These are phyloP conservation scores for Rhamnella rubrinervis DNA, from an alignment of 331 rosid species.

Conservation along the genomic window DNA sequence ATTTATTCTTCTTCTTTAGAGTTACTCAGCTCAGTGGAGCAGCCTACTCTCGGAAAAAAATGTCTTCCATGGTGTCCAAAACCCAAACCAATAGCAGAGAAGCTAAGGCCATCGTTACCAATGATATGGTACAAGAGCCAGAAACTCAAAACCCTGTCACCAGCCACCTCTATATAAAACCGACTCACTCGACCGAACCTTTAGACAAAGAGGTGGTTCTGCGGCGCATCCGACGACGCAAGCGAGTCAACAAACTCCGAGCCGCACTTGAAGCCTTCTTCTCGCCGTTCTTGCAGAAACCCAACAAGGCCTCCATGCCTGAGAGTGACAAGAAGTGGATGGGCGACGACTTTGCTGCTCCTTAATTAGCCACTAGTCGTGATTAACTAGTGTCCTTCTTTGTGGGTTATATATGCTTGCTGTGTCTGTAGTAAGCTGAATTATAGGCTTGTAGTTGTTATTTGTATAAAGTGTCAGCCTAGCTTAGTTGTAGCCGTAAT, in stretches of 20 bases:
- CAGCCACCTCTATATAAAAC: slow-evolving; percentile 28
- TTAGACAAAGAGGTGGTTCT: slow-evolving; percentile 36
- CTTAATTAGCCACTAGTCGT: background rate
- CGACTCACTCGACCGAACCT: slow-evolving; percentile 25
- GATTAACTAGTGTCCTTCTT: no score
- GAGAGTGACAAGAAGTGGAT: slow-evolving; percentile 24
- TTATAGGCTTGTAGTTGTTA: no score
- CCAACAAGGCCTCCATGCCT: slow-evolving; percentile 5
- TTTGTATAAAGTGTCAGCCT: no score
- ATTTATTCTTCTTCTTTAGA: background rate
- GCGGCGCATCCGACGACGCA: slow-evolving; percentile 36
- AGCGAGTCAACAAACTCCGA: slow-evolving; percentile 25
- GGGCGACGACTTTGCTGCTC: slow-evolving; percentile 44
- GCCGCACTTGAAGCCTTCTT: slow-evolving; percentile 25
- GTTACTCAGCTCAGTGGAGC: no score
- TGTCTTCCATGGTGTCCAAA: slow-evolving; percentile 10
- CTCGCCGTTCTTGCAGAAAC: slow-evolving; percentile 8
- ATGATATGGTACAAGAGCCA: background rate
- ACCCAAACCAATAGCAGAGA: background rate
- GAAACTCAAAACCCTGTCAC: slow-evolving; percentile 13
- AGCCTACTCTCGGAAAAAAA: background rate
- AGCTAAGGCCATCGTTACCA: background rate
- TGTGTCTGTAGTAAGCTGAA: no score
- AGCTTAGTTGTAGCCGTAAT: no score
- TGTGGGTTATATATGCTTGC: no score